Evolutionary conservation across 1,139 yeast species (phyloP), one percentile per base, ranked within the genome.

Genomic region (Debaryomyces fabryi): DNA sequence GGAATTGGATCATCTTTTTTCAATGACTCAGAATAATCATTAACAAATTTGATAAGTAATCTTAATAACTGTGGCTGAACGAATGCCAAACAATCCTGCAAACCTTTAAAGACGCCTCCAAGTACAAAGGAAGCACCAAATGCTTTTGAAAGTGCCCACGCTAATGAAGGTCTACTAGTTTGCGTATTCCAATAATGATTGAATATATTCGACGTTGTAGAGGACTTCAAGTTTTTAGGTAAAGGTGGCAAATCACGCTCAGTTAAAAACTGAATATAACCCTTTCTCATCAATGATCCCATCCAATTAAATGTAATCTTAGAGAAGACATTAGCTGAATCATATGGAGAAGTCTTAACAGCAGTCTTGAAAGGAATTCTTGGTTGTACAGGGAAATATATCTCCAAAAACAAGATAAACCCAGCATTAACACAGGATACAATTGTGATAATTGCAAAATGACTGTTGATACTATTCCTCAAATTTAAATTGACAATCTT

Each of bases 281-380:
- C 99, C 50, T 79, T 80, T 62, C 78, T 85, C 97, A 93, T 92
- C 62, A 93, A 74, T 4, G 86, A 88, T 2, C 92, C 82, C 96
- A 93, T 88, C 99, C 99, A 93, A 38, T 83, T 74, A 65, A 93
- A 93, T 0, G 96, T 84, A 50, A 95, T 73, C 52, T 81, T 78
- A 15, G 96, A 83, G 60, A 92, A 91, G 21, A 91, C 71, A 62
- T 92, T 88, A 10, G 99, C 96, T 33, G 71, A 70, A 59, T 92
- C 98, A 53, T 81, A 84, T 3, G 97, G 96, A 54, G 78, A 65
- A 2, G 50, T 47, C 46, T 73, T 76, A 30, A 68, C 64, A 30
- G 73, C 60, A n/a, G 74, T 71, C 45, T 74, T 75, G 48, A 68
- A 64, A 15, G 76, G 65, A 13, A 72, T 59, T 53, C 54, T 45